Evolutionary conservation across 192 early-diverging fungal species (phyloP), one percentile per base, ranked within the genome.

Genomic region (Mortierella claussenii): DNA sequence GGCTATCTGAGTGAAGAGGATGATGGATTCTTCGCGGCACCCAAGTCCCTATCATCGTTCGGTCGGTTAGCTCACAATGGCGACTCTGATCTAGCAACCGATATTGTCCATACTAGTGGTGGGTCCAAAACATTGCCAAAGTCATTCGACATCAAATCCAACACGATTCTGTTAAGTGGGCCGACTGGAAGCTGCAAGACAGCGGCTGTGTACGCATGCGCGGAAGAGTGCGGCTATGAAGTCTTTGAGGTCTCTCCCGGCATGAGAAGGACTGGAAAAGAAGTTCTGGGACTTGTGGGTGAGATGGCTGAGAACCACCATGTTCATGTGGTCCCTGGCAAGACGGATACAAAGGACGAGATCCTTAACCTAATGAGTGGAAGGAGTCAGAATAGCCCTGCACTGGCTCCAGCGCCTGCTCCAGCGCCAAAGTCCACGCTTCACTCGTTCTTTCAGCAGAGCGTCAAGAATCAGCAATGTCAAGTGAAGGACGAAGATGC

Each of bases 161-260:
- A 88, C 55, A 67, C 89, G 26, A 80, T 91, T 30, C 66, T 94
- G 2, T 60, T 96, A 3, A 80, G 87, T 18, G 94, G 94, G 1
- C 89, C 87, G 0, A 66, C 80, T 10, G 92, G 93, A 18, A 82
- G 83, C 46, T 89, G 94, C 28, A 93, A 93, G 42, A 92, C 92
- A 1, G 87, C 90, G 4, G 74, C 88, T 1, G 89, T 94, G 1
- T 89, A 89, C 62, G 88, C 92, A 0, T 89, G 86, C 33, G 94
- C 93, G 2, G 79, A 81, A 10, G 90, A 93, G 61, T 79, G 82
- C 46, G 91, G 89, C 1, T 96, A 88, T 64, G 87, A 90, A 27
- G 88, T 94, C 18, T 83, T 91, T 59, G 94, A 96, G 73, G 82
- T 93, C 3, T 85, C 93, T 62, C 80, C 91, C 0, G 88, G 89